Base-by-base conservation (phyloP, 495 filamentous ascomycete species). In the Chaetomium fimeti region DNA sequence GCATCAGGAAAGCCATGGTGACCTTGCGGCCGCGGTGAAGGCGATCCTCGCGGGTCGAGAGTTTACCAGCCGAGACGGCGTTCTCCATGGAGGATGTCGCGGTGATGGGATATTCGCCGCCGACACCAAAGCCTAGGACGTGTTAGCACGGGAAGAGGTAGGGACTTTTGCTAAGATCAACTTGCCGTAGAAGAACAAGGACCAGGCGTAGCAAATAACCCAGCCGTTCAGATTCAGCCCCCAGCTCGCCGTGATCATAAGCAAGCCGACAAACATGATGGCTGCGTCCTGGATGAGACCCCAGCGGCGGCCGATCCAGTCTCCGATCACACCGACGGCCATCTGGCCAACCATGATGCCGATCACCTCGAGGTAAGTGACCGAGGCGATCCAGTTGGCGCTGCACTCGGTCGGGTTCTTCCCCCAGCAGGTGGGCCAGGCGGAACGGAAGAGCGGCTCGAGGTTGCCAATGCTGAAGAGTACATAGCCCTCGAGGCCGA, bases 1-100 rank as follows among this genome's bases (percentile, higher is more conserved):
- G 92, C 92, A 97, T 97, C 78, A 97, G 78, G 80, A 97, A 97
- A 38, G 92, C 92, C 74, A 86, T 89, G 57, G 91, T 94, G 71
- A 95, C 91, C 76, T 93, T 93, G 72, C 92, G 88, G 53, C 92
- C 92, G 75, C 92, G 91, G 81, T 97, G 92, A 51, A 96, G 84
- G 76, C 92, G 90, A 73, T 97, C 92, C 24, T 94, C 90, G 65
- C 86, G 87, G 63, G 91, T 93, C 11, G 92, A 97, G 42, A 97
- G 77, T 71, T 88, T 90, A 47, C 92, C 92, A 42, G 91, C 88
- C 22, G 88, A 86, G 45, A 93, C 87, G 15, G 91, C 89, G 69
- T 92, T 93, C 74, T 97, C 92, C 89, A 97, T 96, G 60, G 91
- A 91, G 24, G 89, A 90, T n/a, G 92, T 96, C 6, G 92, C 92